Base-by-base conservation (phyloP, 495 filamentous ascomycete species). In the Aspergillus affinis region DNA sequence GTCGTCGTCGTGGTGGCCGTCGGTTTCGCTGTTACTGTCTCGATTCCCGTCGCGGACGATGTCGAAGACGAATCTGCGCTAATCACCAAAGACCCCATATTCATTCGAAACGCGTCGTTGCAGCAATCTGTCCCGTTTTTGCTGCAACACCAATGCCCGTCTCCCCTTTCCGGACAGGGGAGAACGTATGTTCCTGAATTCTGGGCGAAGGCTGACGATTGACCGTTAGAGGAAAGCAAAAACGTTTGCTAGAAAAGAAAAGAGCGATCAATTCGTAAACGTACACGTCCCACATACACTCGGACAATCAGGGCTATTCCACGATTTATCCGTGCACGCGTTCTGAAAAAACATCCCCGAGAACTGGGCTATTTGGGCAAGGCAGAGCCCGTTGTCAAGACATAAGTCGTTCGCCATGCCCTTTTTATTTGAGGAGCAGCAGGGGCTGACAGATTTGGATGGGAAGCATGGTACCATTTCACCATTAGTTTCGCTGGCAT, bases 91-190 rank as follows among this genome's bases (percentile, higher is more conserved):
- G 23, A n/a, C 17, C 21, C 21, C 50, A 52, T 52, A 29, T 21
- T 27, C 17, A 52, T 26, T 3, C 17, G 26, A 23, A 52, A 52
- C 1, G 50, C 50, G 7, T 27, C 26, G 17, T 27, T 26, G 50
- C 50, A 52, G 50, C 50, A 52, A 1, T 30, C 50, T 8, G 21
- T 52, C 9, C 50, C 50, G 10, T 21, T 52, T 12, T 4, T 8
- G 50, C 50, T 52, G 15, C 50, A 52, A 26, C 50, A 52, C 50
- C 50, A 52, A n/a, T 52, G 13, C 8, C 50, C 50, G 17, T 15
- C 26, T n/a, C 50, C 50, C 3, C 21, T 13, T 10, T 27, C 6
- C 10, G 50, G 50, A 52, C 50, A 52, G 8, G 50, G 50, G 1
- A 52, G 50, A 7, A 52, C 26, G 17, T 27, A 52, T 12, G 12